Evolutionary conservation across 2,329 filamentous ascomycete species (phyloP).

Genomic region (Penicillium sumatraense): DNA sequence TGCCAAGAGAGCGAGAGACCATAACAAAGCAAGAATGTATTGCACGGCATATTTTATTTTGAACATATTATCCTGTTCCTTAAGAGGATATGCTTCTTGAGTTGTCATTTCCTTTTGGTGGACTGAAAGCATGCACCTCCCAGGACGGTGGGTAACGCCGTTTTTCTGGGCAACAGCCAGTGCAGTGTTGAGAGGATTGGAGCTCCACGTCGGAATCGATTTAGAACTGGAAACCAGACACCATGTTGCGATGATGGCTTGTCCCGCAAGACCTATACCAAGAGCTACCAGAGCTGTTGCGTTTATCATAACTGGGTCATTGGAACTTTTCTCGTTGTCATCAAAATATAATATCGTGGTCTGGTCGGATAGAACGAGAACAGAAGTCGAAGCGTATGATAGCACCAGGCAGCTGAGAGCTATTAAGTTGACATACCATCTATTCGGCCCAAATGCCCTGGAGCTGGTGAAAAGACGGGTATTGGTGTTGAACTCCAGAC

Average conservation of each 20-base stretch:
- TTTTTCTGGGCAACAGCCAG: constrained; percentile 1
- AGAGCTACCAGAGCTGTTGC: neutral
- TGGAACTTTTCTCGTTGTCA: neutral
- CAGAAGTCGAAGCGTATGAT: constrained; percentile 5
- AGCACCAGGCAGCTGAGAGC: neutral
- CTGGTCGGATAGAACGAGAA: neutral
- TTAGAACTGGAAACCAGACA: neutral
- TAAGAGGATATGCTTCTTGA: neutral
- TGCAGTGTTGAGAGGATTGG: constrained; percentile 21
- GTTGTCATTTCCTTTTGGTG: neutral
- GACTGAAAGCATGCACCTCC: neutral
- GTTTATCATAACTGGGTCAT: neutral
- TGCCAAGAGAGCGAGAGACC: neutral
- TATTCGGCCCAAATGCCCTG: constrained; percentile 13
- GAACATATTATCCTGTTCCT: neutral
- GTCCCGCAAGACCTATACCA: constrained; percentile 5
- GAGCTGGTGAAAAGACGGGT: constrained; percentile 21
- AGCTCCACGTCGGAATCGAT: constrained; percentile 18
- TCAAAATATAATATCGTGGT: neutral
- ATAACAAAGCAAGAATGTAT: constrained; percentile 1
- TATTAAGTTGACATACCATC: constrained; percentile 21
- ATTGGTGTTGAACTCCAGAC: constrained; percentile 24
- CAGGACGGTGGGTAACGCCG: neutral
- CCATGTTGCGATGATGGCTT: constrained; percentile 18
- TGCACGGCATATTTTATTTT: neutral